phyloP scores from a whole-genome alignment of 2,329 filamentous ascomycete species.

The Fusarium longipes region DNA sequence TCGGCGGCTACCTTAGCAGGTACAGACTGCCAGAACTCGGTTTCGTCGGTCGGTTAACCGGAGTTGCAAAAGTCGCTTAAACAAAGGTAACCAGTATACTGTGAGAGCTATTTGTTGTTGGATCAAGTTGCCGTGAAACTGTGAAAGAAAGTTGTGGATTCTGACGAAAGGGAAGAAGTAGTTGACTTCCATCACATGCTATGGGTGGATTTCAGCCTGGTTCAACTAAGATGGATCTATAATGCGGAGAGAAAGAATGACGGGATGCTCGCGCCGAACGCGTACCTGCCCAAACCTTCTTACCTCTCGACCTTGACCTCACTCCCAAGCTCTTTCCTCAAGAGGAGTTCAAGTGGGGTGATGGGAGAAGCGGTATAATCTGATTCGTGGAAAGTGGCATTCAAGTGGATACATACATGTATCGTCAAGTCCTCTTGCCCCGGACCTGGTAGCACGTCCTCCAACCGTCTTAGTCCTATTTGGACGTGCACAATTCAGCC shows the following conservation, averaged over 20 bases:
- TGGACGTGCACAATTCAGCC: slow-evolving; percentile 22
- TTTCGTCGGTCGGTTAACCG: slow-evolving; percentile 30
- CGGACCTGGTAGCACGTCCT: slow-evolving; percentile 21
- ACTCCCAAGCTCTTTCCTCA: slow-evolving; percentile 26
- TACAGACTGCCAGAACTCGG: slow-evolving; percentile 25
- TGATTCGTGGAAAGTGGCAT: slow-evolving; percentile 29
- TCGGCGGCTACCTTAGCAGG: slow-evolving; percentile 22
- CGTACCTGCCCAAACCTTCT: slow-evolving; percentile 35
- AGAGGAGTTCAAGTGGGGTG: slow-evolving; percentile 31
- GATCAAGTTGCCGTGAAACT: background rate
- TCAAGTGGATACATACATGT: slow-evolving; percentile 17
- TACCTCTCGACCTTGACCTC: slow-evolving; percentile 4
- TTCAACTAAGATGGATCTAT: slow-evolving; percentile 4
- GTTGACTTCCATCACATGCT: slow-evolving; percentile 34
- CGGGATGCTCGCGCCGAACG: slow-evolving; percentile 15
- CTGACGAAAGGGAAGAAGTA: background rate
- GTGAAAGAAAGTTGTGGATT: background rate
- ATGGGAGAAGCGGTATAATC: slow-evolving; percentile 21
- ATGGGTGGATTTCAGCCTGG: background rate
- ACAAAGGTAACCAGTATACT: background rate
- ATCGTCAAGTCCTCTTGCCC: slow-evolving; percentile 19
- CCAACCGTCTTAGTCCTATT: slow-evolving; percentile 8
- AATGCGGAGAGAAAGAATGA: slow-evolving; percentile 34
- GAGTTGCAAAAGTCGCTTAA: slow-evolving; percentile 9
- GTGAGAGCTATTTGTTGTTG: background rate